Conservation (phyloP, 768 basidiomycete genomes). For the Mycena crocata region DNA sequence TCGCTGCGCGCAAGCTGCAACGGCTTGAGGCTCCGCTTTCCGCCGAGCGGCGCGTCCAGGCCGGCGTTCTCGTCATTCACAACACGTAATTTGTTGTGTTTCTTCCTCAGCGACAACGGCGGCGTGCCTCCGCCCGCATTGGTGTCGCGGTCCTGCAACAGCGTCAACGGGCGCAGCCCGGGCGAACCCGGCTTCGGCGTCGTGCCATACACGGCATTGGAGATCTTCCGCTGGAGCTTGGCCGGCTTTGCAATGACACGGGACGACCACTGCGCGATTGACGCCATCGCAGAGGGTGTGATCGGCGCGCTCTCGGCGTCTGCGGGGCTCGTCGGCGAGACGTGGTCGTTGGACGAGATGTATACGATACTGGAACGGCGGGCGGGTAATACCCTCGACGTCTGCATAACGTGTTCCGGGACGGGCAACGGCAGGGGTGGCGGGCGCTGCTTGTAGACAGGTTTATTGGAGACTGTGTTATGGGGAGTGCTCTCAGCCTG, state of each 20-base stretch:
- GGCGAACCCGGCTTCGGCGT: slow-evolving; percentile 52
- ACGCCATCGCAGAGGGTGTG: slow-evolving; percentile 49
- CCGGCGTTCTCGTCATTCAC: slow-evolving; percentile 54
- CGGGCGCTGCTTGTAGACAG: slow-evolving; percentile 41
- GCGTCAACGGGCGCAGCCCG: slow-evolving; percentile 70
- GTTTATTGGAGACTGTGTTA: slow-evolving; percentile 54
- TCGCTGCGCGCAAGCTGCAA: slow-evolving; percentile 71
- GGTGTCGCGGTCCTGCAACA: slow-evolving; percentile 69
- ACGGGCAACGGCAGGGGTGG: slow-evolving; percentile 51
- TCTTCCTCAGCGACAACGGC: slow-evolving; percentile 70
- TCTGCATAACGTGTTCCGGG: slow-evolving; percentile 36
- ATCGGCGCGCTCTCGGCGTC: slow-evolving; percentile 35
- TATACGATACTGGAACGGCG: slow-evolving; percentile 74
- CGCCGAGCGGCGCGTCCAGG: slow-evolving; percentile 41
- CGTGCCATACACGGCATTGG: slow-evolving; percentile 41
- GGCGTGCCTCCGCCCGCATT: slow-evolving; percentile 57
- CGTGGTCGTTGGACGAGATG: slow-evolving; percentile 67
- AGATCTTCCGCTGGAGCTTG: slow-evolving; percentile 59
- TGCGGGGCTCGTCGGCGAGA: slow-evolving; percentile 37
- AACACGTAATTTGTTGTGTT: slow-evolving; percentile 51
- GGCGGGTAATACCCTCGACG: slow-evolving; percentile 18
- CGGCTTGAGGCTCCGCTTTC: slow-evolving; percentile 66
- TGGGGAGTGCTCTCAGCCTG: slow-evolving; percentile 75
- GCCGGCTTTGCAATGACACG: slow-evolving; percentile 64
- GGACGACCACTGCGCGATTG: slow-evolving; percentile 61